These are phyloP conservation scores for Xylaria sp. DNA, from an alignment of 2,329 filamentous ascomycete genomes.

Conservation along the genomic window DNA sequence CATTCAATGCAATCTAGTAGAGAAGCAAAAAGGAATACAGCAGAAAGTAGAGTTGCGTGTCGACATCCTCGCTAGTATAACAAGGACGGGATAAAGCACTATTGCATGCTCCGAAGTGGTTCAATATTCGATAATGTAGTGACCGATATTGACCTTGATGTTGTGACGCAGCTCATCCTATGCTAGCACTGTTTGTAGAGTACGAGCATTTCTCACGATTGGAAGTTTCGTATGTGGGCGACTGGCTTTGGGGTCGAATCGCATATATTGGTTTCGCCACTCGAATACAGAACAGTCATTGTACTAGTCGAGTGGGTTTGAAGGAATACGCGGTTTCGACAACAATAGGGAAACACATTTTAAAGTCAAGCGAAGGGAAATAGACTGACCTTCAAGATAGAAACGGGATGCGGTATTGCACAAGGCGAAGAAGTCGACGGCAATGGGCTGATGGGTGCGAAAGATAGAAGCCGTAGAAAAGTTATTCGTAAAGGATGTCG, in stretches of 20 bases:
- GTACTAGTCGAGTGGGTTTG: background rate
- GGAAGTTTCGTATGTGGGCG: background rate
- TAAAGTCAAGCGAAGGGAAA: too few relatives aligned
- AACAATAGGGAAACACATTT: background rate
- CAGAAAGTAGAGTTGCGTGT: too few relatives aligned
- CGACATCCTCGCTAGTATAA: background rate
- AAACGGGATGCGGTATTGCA: background rate
- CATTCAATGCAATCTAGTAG: background rate
- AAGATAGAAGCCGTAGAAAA: background rate
- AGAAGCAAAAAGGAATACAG: background rate
- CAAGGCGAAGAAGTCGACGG: background rate
- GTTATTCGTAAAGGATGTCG: background rate
- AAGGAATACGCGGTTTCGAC: background rate
- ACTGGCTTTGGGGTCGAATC: too few relatives aligned
- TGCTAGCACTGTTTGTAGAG: background rate
- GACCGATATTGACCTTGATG: too few relatives aligned
- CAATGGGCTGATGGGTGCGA: background rate
- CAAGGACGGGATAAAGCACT: background rate
- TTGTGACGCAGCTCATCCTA: background rate
- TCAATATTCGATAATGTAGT: too few relatives aligned
- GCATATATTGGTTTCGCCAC: too few relatives aligned
- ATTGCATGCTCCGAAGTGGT: too few relatives aligned
- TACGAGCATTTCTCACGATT: background rate
- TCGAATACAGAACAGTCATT: background rate
- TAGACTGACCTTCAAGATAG: slow-evolving; percentile 9